phyloP scores from a whole-genome alignment of 768 basidiomycete genomes.

The Mycena vitilis region DNA sequence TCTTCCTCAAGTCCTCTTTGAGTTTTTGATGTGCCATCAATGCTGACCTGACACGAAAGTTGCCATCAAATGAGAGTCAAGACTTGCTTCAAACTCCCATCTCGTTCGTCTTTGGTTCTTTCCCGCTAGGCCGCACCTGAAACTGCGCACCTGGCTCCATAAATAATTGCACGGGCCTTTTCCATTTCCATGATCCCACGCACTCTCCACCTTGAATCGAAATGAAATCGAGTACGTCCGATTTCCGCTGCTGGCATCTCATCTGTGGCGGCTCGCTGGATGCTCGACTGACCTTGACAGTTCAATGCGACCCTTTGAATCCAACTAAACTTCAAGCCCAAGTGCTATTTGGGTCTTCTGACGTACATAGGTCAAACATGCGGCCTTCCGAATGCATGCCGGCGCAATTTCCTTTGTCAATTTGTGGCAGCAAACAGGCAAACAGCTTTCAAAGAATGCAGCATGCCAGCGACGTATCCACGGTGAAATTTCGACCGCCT shows the following conservation, averaged over 20 bases:
- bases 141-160: too few species aligned
- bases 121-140: too few species aligned
- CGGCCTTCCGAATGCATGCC: constrained; percentile 3
- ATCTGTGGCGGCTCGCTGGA: constrained; percentile 12
- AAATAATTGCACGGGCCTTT: too few species aligned
- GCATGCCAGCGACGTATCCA: not conserved
- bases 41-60: too few species aligned
- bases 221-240: not conserved
- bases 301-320: not conserved
- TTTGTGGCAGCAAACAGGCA: not conserved
- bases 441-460: not conserved
- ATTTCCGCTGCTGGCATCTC: not conserved
- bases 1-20: too few species aligned
- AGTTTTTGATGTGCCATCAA: too few species aligned
- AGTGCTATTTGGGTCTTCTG: constrained; percentile 7
- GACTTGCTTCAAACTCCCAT: too few species aligned
- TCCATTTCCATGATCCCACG: not conserved
- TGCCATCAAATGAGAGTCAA: too few species aligned
- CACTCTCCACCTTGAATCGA: not conserved
- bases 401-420: constrained; percentile 9
- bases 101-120: too few species aligned
- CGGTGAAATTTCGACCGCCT: not conserved
- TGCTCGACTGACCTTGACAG: constrained; percentile 14
- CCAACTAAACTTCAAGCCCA: constrained; percentile 1
- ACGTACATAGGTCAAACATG: constrained; percentile 14